Base-by-base conservation (phyloP, 768 basidiomycete genomes). In the Panaeolus papilionaceus region DNA sequence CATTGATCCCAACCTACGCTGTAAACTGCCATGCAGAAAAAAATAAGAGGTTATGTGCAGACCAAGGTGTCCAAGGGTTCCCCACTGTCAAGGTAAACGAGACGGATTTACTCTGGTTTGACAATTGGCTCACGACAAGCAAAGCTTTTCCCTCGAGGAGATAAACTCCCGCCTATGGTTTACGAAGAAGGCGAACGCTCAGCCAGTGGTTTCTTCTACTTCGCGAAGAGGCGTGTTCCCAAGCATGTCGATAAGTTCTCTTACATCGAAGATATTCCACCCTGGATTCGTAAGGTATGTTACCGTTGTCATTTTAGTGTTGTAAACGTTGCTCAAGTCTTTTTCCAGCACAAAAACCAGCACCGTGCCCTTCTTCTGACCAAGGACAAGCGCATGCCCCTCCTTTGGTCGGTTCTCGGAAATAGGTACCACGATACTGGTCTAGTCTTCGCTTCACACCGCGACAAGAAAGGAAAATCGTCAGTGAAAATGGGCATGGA, bases 11-110 rank as follows among this genome's bases (percentile, higher is more conserved):
- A 0, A 85, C 92, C 65, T 98, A 96, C 77, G 94, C 95, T 12
- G 87, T 98, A n/a, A 94, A 98, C 75, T 98, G 96, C 70, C 95
- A 98, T 73, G 90, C 86, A 14, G 86, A 89, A 38, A 82, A 81
- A 75, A 97, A 98, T 78, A 95, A 92, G 77, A 84, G 81, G 10
- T 79, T 98, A 7, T 98, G 96, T 74, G 87, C 88, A 0, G 44
- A 33, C 28, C 69, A 90, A 86, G 89, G 89, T 14, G 87, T 98
- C 23, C 84, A 96, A 79, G 96, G 96, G 2, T 98, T 96, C 85
- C 96, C 96, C 2, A 98, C 96, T 2, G 83, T 98, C 77, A 98
- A 98, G 82, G 89, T 91, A 71, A 58, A 77, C 67, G 51, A 10
- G 45, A 61, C 8, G 7, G 4, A 28, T 28, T 14, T 9, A 18